phyloP scores from a whole-genome alignment of 2,329 filamentous ascomycete species.

The Ustulina deusta region DNA sequence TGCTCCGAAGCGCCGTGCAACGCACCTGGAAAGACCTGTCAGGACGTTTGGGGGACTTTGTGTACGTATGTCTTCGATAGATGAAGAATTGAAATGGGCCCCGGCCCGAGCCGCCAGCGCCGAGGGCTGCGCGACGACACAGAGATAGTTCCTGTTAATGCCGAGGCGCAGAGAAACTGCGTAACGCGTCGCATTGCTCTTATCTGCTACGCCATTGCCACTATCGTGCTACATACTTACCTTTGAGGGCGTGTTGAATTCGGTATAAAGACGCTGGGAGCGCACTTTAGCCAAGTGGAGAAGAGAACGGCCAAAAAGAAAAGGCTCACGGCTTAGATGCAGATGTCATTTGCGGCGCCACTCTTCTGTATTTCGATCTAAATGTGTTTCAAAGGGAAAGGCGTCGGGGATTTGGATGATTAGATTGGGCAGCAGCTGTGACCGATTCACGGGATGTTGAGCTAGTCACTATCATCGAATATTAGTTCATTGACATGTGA shows the following conservation, averaged over 20 bases:
- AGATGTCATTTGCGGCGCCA: neutral
- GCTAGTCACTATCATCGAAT: neutral
- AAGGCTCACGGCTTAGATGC: neutral
- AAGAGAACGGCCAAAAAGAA: neutral
- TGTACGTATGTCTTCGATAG: constrained; percentile 22
- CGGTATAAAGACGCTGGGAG: neutral
- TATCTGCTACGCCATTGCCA: neutral
- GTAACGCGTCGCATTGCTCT: neutral
- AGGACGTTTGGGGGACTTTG: neutral
- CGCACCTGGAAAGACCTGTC: constrained; percentile 10
- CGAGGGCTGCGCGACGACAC: constrained; percentile 1
- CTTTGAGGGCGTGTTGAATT: neutral
- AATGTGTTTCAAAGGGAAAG: neutral
- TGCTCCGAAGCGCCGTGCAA: constrained; percentile 6
- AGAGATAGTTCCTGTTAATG: neutral
- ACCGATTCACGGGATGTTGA: neutral
- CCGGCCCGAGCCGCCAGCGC: constrained; percentile 2
- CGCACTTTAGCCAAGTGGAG: neutral
- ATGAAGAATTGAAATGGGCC: constrained; percentile 1
- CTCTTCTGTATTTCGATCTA: neutral
- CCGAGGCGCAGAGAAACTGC: neutral
- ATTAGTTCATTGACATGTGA: neutral
- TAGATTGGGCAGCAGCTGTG: neutral
- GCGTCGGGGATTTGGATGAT: neutral
- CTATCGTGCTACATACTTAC: neutral